A percentile compares a stretch with the other conserved stretches of the same genome.
Conservation (phyloP, 139 green algal genomes). For the Marvania coccoides region DNA sequence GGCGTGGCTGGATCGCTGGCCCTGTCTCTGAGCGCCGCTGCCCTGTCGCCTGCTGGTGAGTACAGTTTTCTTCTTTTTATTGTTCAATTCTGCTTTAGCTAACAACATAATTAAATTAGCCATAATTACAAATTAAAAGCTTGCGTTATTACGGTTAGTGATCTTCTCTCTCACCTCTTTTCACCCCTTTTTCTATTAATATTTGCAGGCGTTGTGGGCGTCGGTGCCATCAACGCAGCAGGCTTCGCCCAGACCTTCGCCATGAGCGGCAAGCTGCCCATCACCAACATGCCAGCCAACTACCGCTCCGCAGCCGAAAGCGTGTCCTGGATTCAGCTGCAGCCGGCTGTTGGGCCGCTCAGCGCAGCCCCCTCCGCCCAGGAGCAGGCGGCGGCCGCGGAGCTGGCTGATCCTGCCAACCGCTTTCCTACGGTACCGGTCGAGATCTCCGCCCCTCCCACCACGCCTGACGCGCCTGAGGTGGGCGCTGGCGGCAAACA, state of each 20-base stretch:
- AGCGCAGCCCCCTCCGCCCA: background rate
- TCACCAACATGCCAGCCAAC: conserved; percentile 24
- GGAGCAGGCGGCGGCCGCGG: background rate
- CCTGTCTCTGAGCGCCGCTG: conserved; percentile 10
- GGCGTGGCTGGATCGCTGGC: conserved; percentile 4
- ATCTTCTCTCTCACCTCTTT: no score
- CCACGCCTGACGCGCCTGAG: no score
- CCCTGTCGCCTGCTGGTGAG: conserved; percentile 6
- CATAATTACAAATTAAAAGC: no score
- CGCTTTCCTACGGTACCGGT: background rate
- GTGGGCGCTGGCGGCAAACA: no score
- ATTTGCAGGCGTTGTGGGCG: conserved; percentile 10
- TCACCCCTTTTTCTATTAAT: no score
- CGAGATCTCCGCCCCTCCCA: no score
- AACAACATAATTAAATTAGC: no score
- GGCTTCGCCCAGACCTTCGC: conserved; percentile 23
- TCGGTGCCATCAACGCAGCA: conserved; percentile 17
- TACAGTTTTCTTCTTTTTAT: no score
- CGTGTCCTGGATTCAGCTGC: background rate
- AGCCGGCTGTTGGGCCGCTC: background rate
- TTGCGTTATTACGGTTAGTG: no score
- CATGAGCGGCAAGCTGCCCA: conserved; percentile 11
- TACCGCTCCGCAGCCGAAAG: background rate
- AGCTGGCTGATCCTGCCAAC: background rate
- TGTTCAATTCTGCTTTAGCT: no score